phyloP scores from a whole-genome alignment of 2,329 filamentous ascomycete species.

The Falciphora oryzae region DNA sequence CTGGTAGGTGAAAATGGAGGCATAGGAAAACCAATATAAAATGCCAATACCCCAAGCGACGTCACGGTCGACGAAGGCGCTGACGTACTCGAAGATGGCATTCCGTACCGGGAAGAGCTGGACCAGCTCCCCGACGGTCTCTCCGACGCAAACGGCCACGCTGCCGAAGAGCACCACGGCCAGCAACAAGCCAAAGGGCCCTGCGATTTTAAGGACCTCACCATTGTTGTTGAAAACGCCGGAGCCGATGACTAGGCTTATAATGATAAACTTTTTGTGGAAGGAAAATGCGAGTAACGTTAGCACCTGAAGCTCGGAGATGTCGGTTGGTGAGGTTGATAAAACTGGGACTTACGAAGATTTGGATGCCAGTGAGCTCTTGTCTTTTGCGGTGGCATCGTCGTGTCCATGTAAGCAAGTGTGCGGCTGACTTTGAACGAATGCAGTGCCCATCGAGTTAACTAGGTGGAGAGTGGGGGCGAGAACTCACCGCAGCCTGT shows the following conservation, averaged over 20 bases:
- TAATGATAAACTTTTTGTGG: constrained; percentile 13
- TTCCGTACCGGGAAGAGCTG: constrained; percentile 17
- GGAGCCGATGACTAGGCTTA: constrained; percentile 14
- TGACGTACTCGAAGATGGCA: constrained; percentile 16
- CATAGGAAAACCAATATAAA: constrained; percentile 14
- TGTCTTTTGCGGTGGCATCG: too few species aligned
- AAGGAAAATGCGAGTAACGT: too few species aligned
- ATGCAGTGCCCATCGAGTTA: too few species aligned
- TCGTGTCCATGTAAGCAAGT: too few species aligned
- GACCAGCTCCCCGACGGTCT: constrained; percentile 17
- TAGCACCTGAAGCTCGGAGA: too few species aligned
- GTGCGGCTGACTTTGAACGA: too few species aligned
- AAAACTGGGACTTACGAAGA: too few species aligned
- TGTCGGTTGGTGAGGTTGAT: too few species aligned
- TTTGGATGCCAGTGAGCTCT: too few species aligned
- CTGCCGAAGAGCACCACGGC: constrained; percentile 14
- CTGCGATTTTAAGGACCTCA: constrained; percentile 13
- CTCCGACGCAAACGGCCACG: constrained; percentile 14
- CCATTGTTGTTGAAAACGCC: constrained; percentile 16
- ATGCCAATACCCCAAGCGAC: constrained; percentile 16
- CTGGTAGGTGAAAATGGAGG: background rate
- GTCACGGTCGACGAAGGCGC: constrained; percentile 17
- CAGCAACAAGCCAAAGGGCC: constrained; percentile 14
- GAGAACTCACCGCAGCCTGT: too few species aligned
- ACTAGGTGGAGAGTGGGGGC: too few species aligned